Evolutionary conservation across 1,139 yeast genomes (phyloP).

Genomic region (Nakaseomyces delphensis): DNA sequence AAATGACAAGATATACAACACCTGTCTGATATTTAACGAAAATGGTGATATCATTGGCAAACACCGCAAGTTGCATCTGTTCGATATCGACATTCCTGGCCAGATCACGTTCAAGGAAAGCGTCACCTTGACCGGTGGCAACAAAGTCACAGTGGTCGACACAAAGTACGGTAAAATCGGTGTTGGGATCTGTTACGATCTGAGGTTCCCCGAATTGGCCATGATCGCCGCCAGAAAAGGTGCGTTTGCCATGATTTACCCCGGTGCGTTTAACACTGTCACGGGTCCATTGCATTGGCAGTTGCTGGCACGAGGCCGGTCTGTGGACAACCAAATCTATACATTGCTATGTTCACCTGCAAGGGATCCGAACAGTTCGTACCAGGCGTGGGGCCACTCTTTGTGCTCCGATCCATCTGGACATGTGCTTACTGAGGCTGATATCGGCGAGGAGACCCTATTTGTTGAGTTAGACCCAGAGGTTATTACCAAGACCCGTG

Average conservation of each 20-base stretch:
- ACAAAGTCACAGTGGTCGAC: constrained; percentile 66
- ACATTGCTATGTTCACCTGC: constrained; percentile 85
- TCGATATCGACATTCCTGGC: constrained; percentile 85
- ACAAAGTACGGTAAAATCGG: constrained; percentile 74
- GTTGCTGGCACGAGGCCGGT: constrained; percentile 73
- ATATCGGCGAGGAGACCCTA: constrained; percentile 71
- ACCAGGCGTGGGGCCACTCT: constrained; percentile 92
- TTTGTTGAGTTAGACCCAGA: constrained; percentile 72
- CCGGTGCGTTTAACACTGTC: constrained; percentile 92
- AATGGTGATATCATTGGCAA: constrained; percentile 68
- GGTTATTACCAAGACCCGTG: constrained; percentile 51
- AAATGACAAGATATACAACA: constrained; percentile 61
- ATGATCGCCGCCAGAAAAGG: constrained; percentile 64
- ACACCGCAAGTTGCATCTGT: constrained; percentile 82
- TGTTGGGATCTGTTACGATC: constrained; percentile 85
- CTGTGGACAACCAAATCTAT: constrained; percentile 81
- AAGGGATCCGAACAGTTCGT: constrained; percentile 55
- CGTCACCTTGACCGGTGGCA: constrained; percentile 64
- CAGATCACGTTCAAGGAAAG: constrained; percentile 84
- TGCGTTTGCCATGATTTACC: constrained; percentile 85
- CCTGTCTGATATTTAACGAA: constrained; percentile 67
- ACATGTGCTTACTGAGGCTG: constrained; percentile 72
- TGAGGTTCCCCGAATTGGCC: constrained; percentile 87
- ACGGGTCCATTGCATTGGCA: constrained; percentile 97
- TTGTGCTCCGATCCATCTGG: constrained; percentile 82